Percentiles rank a stretch among this genome's conserved stretches.
Conservation (phyloP, 768 basidiomycete species). For the Boletellus ananas region DNA sequence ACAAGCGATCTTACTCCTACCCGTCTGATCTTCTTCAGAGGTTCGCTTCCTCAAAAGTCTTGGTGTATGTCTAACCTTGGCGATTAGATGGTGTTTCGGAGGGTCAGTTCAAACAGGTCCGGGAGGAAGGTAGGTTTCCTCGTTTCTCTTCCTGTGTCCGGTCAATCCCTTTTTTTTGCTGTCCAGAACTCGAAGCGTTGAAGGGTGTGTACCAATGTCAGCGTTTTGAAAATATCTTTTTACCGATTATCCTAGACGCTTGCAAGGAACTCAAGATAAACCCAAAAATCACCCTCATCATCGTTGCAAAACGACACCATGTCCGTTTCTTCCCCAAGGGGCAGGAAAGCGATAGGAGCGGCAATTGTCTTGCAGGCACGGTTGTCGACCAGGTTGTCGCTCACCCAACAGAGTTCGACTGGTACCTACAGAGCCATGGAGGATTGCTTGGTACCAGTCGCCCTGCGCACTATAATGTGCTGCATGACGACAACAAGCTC, state of each 20-base stretch:
- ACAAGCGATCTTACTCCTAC: slow-evolving; percentile 45
- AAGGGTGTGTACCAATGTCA: slow-evolving; percentile 41
- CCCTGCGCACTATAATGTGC: slow-evolving; percentile 52
- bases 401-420: slow-evolving; percentile 73
- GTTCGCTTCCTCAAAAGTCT: slow-evolving; percentile 31
- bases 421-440: slow-evolving; percentile 73
- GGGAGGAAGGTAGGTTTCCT: slow-evolving; percentile 48
- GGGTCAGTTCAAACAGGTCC: slow-evolving; percentile 45
- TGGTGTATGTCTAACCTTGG: slow-evolving; percentile 4
- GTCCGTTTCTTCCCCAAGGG: slow-evolving; percentile 51
- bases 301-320: slow-evolving; percentile 65
- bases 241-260: slow-evolving; percentile 44
- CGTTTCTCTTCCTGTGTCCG: no score
- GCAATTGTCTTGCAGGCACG: slow-evolving; percentile 75
- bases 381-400: slow-evolving; percentile 70
- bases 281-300: slow-evolving; percentile 68
- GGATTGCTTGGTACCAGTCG: slow-evolving; percentile 75
- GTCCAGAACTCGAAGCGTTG: slow-evolving; percentile 54
- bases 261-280: slow-evolving; percentile 55
- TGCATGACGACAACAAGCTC: slow-evolving; percentile 55
- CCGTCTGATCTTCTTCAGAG: slow-evolving; percentile 74
- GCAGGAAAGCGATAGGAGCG: slow-evolving; percentile 61
- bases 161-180: slow-evolving; percentile 2
- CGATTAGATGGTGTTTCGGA: slow-evolving; percentile 51
- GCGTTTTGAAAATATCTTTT: neutral